A percentile compares a stretch with the other conserved stretches of the same genome.
Conservation (phyloP, 1,139 yeast genomes). For the Pneumocystis jirovecii region DNA sequence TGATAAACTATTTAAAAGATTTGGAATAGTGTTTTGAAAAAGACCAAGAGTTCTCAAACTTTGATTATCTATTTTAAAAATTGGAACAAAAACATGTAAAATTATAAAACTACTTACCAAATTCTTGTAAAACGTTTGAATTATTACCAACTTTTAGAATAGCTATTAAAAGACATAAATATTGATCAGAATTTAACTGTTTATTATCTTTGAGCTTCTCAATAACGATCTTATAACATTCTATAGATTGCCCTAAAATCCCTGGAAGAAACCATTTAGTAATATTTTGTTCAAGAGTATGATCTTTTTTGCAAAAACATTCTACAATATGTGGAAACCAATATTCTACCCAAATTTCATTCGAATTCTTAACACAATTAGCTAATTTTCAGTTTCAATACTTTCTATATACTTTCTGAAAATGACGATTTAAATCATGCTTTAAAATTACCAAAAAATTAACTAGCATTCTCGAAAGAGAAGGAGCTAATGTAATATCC, state of each 20-base stretch:
- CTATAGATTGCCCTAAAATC: not conserved
- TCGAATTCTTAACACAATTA: not conserved
- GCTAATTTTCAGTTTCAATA: not conserved
- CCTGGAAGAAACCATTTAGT: not conserved
- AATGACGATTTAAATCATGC: not conserved
- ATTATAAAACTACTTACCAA: not conserved
- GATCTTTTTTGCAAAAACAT: not conserved
- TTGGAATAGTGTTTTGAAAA: not conserved
- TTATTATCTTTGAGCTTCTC: not conserved
- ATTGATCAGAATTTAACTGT: not conserved
- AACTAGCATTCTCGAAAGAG: conserved; percentile 4
- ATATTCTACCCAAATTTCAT: not conserved
- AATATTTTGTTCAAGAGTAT: not conserved
- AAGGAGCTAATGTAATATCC: conserved; percentile 4
- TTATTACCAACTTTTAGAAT: not conserved
- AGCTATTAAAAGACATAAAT: not conserved
- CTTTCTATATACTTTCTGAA: not conserved
- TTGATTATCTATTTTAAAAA: not conserved
- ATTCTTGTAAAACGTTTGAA: not conserved
- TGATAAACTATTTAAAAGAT: conserved; percentile 2
- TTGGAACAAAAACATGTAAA: not conserved
- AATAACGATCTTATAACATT: not conserved
- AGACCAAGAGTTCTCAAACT: not conserved
- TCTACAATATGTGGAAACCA: not conserved
- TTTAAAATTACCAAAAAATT: not conserved